Evolutionary conservation across 1,284 basidiomycete species (phyloP), one percentile per base, ranked within the genome.

Genomic region (Cryptococcus jaspeensis): DNA sequence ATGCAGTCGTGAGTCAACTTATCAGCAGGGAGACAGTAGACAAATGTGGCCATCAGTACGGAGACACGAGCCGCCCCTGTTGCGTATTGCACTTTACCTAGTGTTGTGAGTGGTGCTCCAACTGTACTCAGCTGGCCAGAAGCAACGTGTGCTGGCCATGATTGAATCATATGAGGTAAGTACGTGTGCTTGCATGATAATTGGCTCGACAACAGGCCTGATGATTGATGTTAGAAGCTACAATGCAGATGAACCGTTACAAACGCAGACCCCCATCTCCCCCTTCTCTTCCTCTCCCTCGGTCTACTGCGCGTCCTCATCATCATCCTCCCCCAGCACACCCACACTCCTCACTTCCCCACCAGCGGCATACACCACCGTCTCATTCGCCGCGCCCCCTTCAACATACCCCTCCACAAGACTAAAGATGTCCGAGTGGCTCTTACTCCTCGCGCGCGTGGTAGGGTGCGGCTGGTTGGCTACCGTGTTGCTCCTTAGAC

Each of bases 341-440:
- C 73, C 69, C 15, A 73, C 70, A 53, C 65, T 64, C 43, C 61
- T 59, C 25, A 73, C 61, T 56, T 74, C 69, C 12, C 73, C 72
- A 18, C 70, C 70, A 0, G 76, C 68, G 6, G 67, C 66, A 53
- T 73, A 75, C n/a, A 78, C 69, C 4, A 70, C 70, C 35, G 76
- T 78, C 50, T 71, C 63, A 56, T 76, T 76, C 15, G 76, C 75
- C 6, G 75, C 73, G 9, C 76, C 76, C 20, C 68, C 67, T 56
- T 71, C 71, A 12, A 69, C 60, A 56, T 78, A 78, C 7, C 72
- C 69, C 44, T 77, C 73, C 20, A 78, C 72, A 42, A 78, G 65
- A 36, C 69, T 53, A 42, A 70, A 63, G 32, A 77, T 74, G 58
- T 77, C 74, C 16, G 70, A 69, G 62, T 77, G 73, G 49, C 71